Evolutionary conservation across 176 grass and related monocot species (phyloP).

Genomic region (Microstegium vimineum): DNA sequence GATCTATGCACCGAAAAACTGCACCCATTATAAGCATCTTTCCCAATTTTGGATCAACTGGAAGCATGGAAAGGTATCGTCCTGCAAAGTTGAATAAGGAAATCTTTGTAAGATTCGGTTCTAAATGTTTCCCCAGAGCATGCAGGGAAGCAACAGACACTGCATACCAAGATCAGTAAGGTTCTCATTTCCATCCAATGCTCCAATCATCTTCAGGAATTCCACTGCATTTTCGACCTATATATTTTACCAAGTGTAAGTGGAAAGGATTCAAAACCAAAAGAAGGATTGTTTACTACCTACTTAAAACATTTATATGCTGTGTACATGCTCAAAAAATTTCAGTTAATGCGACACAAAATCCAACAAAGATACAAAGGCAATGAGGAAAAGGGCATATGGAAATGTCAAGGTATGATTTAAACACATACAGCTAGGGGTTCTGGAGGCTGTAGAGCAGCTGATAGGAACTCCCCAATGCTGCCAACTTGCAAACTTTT

Average conservation of each 20-base stretch:
- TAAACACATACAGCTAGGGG: constrained; percentile 65
- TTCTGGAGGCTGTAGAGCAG: constrained; percentile 86
- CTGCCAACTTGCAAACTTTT: constrained; percentile 87
- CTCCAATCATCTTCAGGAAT: constrained; percentile 94
- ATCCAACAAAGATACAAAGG: background rate
- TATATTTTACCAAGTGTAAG: constrained; percentile 27
- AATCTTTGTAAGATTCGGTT: constrained; percentile 16
- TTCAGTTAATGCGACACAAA: background rate
- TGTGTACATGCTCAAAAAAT: constrained; percentile 7
- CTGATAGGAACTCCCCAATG: constrained; percentile 85
- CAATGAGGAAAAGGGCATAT: background rate
- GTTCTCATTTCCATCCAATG: constrained; percentile 75
- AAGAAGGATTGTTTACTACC: background rate
- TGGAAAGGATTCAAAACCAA: background rate
- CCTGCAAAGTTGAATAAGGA: constrained; percentile 55
- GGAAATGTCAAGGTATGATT: background rate
- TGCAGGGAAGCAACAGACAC: constrained; percentile 9
- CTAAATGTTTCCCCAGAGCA: constrained; percentile 7
- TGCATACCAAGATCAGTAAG: constrained; percentile 87
- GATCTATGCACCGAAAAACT: constrained; percentile 89
- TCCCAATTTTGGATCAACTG: constrained; percentile 92
- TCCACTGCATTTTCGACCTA: constrained; percentile 96
- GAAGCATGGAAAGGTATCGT: constrained; percentile 90
- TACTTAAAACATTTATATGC: background rate
- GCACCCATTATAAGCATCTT: constrained; percentile 99